Evolutionary conservation across 257 asterid genomes (phyloP), one percentile per base, ranked within the genome.

Genomic region (Mentha longifolia): DNA sequence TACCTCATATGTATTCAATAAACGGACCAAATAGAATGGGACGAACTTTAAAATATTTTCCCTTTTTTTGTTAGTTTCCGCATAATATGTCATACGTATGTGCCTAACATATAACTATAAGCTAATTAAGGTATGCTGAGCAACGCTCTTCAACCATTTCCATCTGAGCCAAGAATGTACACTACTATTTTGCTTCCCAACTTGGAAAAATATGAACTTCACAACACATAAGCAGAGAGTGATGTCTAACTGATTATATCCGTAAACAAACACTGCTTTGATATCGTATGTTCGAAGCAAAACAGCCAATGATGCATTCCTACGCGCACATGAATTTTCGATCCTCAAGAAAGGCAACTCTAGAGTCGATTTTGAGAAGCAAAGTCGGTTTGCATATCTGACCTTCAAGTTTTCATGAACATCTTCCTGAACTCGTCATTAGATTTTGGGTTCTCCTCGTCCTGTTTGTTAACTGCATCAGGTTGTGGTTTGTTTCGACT

Each of bases 341-440:
- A 52, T 52, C 15, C 4, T 52, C 59, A 35, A 35, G 39, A 35
- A 35, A 35, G 8, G 39, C 39, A 55, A 55, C 37, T 55, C 28
- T 55, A 22, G 12, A 22, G 16, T 55, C 61, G 37, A 10, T 5
- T 22, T 20, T 9, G 10, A 55, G 16, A 57, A 15, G 49, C 71
- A 16, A 1, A 65, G 43, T 1, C 17, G 22, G 64, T 35, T n/a
- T 47, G 49, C 35, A 42, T 20, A 20, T 31, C 17, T 30, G 47
- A 33, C 16, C 54, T 16, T 82, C 83, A 85, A 70, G 68, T 61
- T 76, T 83, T 85, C 73, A 89, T 10, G 52, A 95, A 70, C 95
- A 95, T 87, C 82, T 89, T 89, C 81, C 96, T 86, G 92, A 92
- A 95, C 82, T 92, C 99, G 1, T 89, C 95, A 49, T 95, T 95